Evolutionary conservation across 805 yeast species (phyloP).

Genomic region (Starmerella tilneyi): DNA sequence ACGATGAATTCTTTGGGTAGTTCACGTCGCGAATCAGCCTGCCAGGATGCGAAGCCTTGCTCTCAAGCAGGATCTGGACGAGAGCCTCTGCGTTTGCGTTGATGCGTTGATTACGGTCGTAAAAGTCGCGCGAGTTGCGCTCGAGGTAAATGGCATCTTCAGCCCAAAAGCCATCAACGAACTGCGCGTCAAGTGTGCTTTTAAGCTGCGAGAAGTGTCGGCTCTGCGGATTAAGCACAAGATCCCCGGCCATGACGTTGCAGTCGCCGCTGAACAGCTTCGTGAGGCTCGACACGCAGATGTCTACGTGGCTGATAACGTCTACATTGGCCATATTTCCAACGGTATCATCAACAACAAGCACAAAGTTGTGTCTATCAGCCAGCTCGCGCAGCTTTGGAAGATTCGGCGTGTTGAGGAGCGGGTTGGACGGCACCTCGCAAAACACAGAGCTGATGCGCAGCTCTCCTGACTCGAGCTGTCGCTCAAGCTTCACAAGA

Average conservation of each 20-base stretch:
- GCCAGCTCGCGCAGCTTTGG: constrained; percentile 54
- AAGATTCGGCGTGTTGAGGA: constrained; percentile 74
- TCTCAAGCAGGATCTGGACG: constrained; percentile 26
- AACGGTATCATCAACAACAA: constrained; percentile 88
- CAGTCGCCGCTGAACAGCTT: constrained; percentile 91
- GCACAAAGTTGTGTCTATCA: constrained; percentile 57
- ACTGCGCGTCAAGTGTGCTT: constrained; percentile 43
- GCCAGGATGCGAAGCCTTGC: constrained; percentile 25
- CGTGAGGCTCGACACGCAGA: constrained; percentile 76
- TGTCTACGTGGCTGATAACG: constrained; percentile 72
- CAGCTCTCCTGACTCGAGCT: constrained; percentile 52
- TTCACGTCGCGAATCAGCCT: constrained; percentile 49
- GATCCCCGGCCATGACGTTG: constrained; percentile 89
- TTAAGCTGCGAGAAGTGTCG: constrained; percentile 42
- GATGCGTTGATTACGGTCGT: constrained; percentile 42
- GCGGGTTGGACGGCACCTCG: constrained; percentile 94
- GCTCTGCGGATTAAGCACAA: constrained; percentile 64
- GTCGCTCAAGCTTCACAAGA: constrained; percentile 51
- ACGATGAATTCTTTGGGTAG: constrained; percentile 53
- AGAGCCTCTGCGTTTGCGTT: constrained; percentile 35
- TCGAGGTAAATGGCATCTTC: constrained; percentile 90
- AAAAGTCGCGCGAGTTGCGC: constrained; percentile 85
- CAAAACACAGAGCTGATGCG: constrained; percentile 66
- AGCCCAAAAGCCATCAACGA: constrained; percentile 74
- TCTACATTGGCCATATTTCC: constrained; percentile 83